phyloP scores from a whole-genome alignment of 1,284 basidiomycete genomes.

The Ceratobasidium sp. region DNA sequence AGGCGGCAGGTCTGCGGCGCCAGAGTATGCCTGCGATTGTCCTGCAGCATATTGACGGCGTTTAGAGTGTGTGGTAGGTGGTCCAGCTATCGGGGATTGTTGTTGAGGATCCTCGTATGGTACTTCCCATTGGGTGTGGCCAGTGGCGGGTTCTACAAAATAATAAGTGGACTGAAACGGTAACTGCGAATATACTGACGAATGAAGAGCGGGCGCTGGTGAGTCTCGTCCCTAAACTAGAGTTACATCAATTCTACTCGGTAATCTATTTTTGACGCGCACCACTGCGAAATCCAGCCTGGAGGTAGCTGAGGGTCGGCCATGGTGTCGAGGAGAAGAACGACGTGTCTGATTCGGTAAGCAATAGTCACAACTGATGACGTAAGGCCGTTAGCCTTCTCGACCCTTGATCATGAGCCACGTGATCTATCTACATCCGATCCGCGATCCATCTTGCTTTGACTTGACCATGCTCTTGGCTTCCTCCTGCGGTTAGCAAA shows the following conservation, averaged over 20 bases:
- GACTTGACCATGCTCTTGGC: neutral
- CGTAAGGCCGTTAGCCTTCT: too few relatives aligned
- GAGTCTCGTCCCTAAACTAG: conserved; percentile 73
- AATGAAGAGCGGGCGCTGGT: conserved; percentile 88
- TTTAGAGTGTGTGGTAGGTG: conserved; percentile 59
- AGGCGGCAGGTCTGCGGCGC: conserved; percentile 53
- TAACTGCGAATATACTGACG: conserved; percentile 58
- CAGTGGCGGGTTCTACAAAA: conserved; percentile 62
- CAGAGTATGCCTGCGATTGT: conserved; percentile 88
- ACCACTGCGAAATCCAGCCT: conserved; percentile 93
- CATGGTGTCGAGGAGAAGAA: conserved; percentile 38
- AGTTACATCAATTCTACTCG: neutral
- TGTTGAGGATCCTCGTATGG: conserved; percentile 53
- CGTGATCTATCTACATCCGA: too few relatives aligned
- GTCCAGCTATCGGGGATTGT: conserved; percentile 48
- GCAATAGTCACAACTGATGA: too few relatives aligned
- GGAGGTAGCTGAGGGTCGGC: conserved; percentile 69
- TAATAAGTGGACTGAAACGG: conserved; percentile 19
- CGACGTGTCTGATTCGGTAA: conserved; percentile 39
- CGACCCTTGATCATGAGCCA: too few relatives aligned
- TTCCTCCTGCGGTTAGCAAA: too few relatives aligned
- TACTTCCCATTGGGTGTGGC: conserved; percentile 73
- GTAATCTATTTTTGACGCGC: conserved; percentile 22
- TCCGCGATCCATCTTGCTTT: too few relatives aligned
- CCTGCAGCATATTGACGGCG: conserved; percentile 91